Conservation (phyloP, 2,329 filamentous ascomycete genomes). For the Aspergillus amoenus region DNA sequence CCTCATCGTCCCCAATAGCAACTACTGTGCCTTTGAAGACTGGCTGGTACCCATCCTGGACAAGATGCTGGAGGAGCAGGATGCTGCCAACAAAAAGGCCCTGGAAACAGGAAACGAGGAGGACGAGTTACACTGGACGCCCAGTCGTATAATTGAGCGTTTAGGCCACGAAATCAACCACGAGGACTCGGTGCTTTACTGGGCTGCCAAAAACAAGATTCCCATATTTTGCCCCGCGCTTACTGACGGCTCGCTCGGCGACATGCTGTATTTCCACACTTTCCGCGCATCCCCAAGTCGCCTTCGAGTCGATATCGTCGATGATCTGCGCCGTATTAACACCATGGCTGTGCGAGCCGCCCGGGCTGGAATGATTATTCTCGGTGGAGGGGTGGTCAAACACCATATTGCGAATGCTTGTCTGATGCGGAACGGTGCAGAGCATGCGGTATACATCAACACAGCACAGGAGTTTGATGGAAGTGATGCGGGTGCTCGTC, state of each 20-base stretch:
- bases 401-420: constrained; percentile 98
- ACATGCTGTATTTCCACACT: constrained; percentile 99
- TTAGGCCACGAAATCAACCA: constrained; percentile 93
- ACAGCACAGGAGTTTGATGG: constrained; percentile 97
- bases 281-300: constrained; percentile 83
- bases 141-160: constrained; percentile 84
- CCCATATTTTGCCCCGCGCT: constrained; percentile 95
- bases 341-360: constrained; percentile 85
- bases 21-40: constrained; percentile 97
- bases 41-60: constrained; percentile 97
- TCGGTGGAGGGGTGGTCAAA: constrained; percentile 94
- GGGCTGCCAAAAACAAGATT: constrained; percentile 96
- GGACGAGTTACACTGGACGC: constrained; percentile 82
- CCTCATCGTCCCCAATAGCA: constrained; percentile 90
- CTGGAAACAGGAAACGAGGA: constrained; percentile 48
- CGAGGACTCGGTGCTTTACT: constrained; percentile 89
- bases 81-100: constrained; percentile 66
- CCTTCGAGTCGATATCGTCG: constrained; percentile 84
- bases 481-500: constrained; percentile 89
- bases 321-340: constrained; percentile 91
- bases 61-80: constrained; percentile 89
- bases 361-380: constrained; percentile 88
- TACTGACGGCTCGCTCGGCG: constrained; percentile 90
- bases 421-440: constrained; percentile 94
- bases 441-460: constrained; percentile 96